These are phyloP conservation scores for Colletotrichum cuscutae DNA, from an alignment of 2,329 filamentous ascomycete genomes.

Conservation along the genomic window DNA sequence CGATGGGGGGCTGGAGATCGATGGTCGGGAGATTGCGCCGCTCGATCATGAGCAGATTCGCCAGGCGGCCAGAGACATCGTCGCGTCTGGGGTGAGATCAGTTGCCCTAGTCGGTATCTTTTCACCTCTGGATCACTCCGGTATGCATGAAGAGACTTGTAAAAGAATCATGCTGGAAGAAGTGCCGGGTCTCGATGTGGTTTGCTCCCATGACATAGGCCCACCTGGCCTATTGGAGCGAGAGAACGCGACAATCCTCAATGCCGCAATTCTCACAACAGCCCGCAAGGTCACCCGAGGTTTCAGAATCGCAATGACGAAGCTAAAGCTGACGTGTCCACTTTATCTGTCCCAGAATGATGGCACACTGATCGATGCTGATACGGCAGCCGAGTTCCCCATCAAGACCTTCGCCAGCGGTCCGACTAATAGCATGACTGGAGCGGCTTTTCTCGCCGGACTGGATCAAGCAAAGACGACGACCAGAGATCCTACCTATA, in stretches of 20 bases:
- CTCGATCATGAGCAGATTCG: conserved; percentile 51
- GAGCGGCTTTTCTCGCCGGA: conserved; percentile 64
- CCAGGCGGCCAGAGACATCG: conserved; percentile 45
- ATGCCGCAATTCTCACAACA: conserved; percentile 61
- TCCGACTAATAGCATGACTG: conserved; percentile 64
- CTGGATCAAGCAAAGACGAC: conserved; percentile 45
- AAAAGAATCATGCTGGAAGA: conserved; percentile 49
- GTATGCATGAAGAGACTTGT: conserved; percentile 54
- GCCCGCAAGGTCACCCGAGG: conserved; percentile 57
- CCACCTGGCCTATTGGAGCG: conserved; percentile 55
- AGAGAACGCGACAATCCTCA: conserved; percentile 66
- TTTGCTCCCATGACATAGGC: conserved; percentile 56
- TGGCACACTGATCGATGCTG: conserved; percentile 60
- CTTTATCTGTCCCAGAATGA: conserved; percentile 65
- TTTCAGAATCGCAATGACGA: conserved; percentile 57
- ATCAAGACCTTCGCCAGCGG: conserved; percentile 65
- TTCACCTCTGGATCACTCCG: conserved; percentile 54
- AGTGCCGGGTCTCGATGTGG: conserved; percentile 47
- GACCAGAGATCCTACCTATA: background rate
- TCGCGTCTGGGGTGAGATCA: conserved; percentile 46
- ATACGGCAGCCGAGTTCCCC: conserved; percentile 57
- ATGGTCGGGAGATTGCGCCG: conserved; percentile 55
- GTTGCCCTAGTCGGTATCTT: conserved; percentile 58
- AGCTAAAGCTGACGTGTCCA: conserved; percentile 52
- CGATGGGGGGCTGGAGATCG: conserved; percentile 59